Conservation (phyloP, 176 grass and related monocot genomes). For the Oryza glaberrima region DNA sequence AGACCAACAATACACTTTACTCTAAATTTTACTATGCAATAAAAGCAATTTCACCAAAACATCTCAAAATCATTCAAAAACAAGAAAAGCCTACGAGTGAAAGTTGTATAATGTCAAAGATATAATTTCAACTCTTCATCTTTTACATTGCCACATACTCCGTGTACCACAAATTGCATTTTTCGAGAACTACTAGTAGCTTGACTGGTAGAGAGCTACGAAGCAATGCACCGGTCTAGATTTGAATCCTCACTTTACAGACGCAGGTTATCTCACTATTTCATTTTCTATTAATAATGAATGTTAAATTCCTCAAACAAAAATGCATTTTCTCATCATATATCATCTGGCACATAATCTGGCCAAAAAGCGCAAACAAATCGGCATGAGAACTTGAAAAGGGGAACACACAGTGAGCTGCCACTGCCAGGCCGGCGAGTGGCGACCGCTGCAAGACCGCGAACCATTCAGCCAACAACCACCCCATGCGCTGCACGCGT, state of each 20-base stretch:
- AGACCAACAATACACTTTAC: background rate
- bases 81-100: too few species aligned
- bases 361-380: background rate
- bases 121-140: too few species aligned
- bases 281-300: too few species aligned
- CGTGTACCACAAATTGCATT: too few species aligned
- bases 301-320: too few species aligned
- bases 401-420: background rate
- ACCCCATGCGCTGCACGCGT: conserved; percentile 39
- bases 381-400: background rate
- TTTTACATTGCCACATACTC: too few species aligned
- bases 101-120: too few species aligned
- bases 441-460: background rate
- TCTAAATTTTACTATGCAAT: background rate
- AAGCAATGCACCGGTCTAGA: too few species aligned
- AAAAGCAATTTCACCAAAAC: background rate
- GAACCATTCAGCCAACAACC: background rate
- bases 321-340: background rate
- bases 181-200: too few species aligned
- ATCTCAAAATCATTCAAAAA: background rate
- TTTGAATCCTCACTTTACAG: too few species aligned
- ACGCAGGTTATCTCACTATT: too few species aligned
- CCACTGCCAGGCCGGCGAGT: background rate
- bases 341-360: background rate
- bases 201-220: too few species aligned